These are phyloP conservation scores for Coemansia aciculifera DNA, from an alignment of 192 early-diverging fungal genomes.

Conservation along the genomic window DNA sequence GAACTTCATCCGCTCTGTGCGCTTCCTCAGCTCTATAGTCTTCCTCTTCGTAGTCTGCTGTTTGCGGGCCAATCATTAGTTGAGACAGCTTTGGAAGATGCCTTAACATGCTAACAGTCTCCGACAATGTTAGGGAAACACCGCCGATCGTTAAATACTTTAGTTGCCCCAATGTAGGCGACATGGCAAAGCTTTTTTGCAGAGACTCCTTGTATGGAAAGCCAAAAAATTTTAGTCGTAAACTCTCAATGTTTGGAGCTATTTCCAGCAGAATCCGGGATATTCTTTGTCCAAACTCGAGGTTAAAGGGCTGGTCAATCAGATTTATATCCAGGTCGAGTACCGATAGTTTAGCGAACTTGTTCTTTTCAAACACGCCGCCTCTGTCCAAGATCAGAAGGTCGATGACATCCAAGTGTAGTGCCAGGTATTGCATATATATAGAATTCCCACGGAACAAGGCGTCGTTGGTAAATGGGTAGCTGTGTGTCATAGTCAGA, in stretches of 20 bases:
- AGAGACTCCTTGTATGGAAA: conserved; percentile 14
- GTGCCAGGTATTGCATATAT: conserved; percentile 7
- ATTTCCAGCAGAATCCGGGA: conserved; percentile 7
- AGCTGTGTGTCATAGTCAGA: conserved; percentile 8
- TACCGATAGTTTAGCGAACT: not conserved
- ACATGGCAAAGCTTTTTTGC: conserved; percentile 1
- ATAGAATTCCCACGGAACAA: conserved; percentile 21
- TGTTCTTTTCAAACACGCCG: not conserved
- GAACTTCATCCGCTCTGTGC: not conserved
- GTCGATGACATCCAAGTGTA: conserved; percentile 6
- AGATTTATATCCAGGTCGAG: conserved; percentile 14
- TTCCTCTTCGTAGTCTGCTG: conserved; percentile 1
- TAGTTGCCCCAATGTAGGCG: not conserved
- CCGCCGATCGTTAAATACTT: conserved; percentile 1
- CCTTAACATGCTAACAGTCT: not conserved
- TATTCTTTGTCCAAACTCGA: conserved; percentile 4
- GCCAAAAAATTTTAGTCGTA: conserved; percentile 9
- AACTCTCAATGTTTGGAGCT: conserved; percentile 3
- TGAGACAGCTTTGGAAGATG: conserved; percentile 14
- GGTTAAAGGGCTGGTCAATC: conserved; percentile 9
- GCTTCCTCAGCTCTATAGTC: not conserved
- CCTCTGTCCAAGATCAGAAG: not conserved
- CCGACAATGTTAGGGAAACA: not conserved
- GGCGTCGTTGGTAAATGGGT: conserved; percentile 19
- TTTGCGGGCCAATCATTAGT: conserved; percentile 14